Evolutionary conservation across 805 yeast genomes (phyloP), one percentile per base, ranked within the genome.

Genomic region (Sugiyamaella smithiae): DNA sequence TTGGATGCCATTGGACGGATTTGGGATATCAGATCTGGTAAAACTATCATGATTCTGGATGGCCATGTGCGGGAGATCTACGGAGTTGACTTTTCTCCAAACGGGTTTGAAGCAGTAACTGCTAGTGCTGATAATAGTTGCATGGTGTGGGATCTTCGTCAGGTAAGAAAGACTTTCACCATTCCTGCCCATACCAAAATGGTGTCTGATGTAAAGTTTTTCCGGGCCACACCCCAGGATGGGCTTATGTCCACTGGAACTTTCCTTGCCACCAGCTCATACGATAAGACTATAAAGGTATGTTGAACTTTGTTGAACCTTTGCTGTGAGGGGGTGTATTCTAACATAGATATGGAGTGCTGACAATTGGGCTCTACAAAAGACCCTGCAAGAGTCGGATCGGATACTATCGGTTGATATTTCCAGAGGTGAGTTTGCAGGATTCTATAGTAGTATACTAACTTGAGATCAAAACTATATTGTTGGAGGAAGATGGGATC

Each of bases 11-110:
- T 80, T 16, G 82, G 81, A 0, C 70, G 84, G 38, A 62, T 90
- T 1, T 91, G 97, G 97, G 99, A 91, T 67, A 64, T 91, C 33
- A 69, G 99, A 45, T 73, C 84, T 0, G 98, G 97, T 2, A 73
- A 78, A 48, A 71, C 80, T 0, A 73, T 86, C 1, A 71, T 78
- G 62, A 65, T 72, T 7, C 64, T 88, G 3, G 70, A 73, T 24
- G 86, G 86, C 1, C 98, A 93, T 65, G 75, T 78, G 5, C 76
- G 80, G 50, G 88, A 87, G 0, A 77, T 91, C 0, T 80, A 86
- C 63, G 69, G 82, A 1, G 61, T 83, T 38, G 88, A 78, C 55
- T 91, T 95, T 85, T 72, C 90, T 3, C 73, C 77, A 1, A 83
- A 86, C 65, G 96, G 96, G 1, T 75, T 75, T 56, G 82, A 83